A percentile compares a stretch with the other conserved stretches of the same genome.
phyloP scores from a whole-genome alignment of 2,329 filamentous ascomycete genomes.

The Fusarium newnesense region DNA sequence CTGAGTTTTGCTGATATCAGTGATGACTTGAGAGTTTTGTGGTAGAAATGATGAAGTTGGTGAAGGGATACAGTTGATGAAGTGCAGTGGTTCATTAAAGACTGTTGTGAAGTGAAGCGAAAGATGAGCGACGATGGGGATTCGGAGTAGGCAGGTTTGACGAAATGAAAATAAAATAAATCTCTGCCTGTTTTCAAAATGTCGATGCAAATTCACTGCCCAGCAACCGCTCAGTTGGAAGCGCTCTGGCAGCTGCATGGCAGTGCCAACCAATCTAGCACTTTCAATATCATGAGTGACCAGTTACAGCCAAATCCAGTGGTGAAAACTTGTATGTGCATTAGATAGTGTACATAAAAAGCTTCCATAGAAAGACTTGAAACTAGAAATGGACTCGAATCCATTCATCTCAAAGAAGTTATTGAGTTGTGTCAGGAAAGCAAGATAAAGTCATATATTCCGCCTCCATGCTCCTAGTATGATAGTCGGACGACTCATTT shows the following conservation, averaged over 20 bases:
- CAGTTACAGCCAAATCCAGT: not conserved
- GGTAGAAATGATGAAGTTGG: not conserved
- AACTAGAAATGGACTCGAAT: not conserved
- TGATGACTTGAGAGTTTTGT: not conserved
- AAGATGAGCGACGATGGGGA: not conserved
- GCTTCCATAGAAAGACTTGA: not conserved
- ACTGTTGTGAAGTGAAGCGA: not conserved
- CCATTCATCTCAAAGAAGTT: too few species aligned
- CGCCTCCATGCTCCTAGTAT: not conserved
- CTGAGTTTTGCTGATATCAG: not conserved
- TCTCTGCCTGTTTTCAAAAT: not conserved
- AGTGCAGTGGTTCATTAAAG: not conserved
- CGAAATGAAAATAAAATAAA: not conserved
- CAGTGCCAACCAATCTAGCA: slow-evolving; percentile 6
- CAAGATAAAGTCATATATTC: not conserved
- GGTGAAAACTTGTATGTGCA: not conserved
- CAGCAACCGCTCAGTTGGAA: not conserved
- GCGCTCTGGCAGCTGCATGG: slow-evolving; percentile 1
- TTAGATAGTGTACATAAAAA: not conserved
- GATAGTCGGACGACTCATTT: not conserved
- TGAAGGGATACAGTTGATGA: not conserved
- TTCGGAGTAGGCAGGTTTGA: not conserved
- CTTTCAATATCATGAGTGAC: not conserved
- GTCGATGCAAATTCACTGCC: not conserved
- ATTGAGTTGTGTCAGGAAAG: not conserved